Evolutionary conservation across 345 rosid species (phyloP), one percentile per base, ranked within the genome.

Genomic region (Arabidopsis suecica): DNA sequence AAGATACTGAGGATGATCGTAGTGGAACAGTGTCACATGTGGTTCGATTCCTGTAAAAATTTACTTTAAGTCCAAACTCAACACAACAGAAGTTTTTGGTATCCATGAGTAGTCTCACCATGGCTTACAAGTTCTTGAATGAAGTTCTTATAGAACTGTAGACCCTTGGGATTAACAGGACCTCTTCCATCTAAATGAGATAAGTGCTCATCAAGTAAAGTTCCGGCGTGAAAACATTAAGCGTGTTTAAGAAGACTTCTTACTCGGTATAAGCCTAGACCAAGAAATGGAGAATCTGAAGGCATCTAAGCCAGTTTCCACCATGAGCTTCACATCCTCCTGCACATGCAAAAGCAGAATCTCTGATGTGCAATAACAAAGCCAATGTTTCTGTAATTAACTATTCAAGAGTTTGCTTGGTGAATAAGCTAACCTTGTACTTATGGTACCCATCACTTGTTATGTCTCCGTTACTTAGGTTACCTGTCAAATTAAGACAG

Each of bases 171-270:
- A 10, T 48, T 48, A 18, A 48, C 5, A 18, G 53, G 25, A 7
- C 53, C 53, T 48, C 53, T 48, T 48, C 53, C 53, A 18, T 48
- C 53, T 48, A 44, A 28, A 44, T 44, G 48, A 44, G 48, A 44
- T 44, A 44, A 44, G 16, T 13, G 18, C 48, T 1, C 48, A 44
- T 42, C 7, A 42, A 13, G 47, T 5, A 1, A 42, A 42, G 14
- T 12, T 5, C 47, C n/a, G 16, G 47, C 47, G 5, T 42, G 13
- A 42, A 42, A 42, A 42, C 47, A 42, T 42, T 0, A 42, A 13
- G 6, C 0, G 18, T 14, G 3, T 13, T 44, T 5, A 44, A 9
- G 32, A 9, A 20, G 32, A 3, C 30, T 23, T 51, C 28, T 22
- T 23, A 51, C 57, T 23, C 0, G 57, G 57, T 51, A 51, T 22